Evolutionary conservation across 352 stramenopile genomes (phyloP).

Genomic region (Globisporangium polare): DNA sequence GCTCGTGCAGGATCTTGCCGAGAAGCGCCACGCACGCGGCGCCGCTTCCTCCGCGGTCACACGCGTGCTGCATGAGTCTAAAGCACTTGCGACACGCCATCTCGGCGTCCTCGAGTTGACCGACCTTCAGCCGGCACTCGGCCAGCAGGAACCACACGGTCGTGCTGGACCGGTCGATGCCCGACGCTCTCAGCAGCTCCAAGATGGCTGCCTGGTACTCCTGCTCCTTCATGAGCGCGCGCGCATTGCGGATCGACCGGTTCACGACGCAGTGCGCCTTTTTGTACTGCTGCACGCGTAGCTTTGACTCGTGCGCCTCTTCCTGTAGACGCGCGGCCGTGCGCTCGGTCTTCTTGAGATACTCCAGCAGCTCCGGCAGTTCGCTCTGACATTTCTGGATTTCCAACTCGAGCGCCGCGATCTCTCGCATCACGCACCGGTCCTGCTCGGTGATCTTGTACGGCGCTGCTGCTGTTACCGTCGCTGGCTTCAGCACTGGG

Average conservation of each 20-base stretch:
- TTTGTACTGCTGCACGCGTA: conserved; percentile 38
- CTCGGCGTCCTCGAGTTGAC: conserved; percentile 43
- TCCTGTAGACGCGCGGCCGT: conserved; percentile 22
- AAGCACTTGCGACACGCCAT: conserved; percentile 55
- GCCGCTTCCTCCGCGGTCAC: conserved; percentile 1
- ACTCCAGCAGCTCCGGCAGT: conserved; percentile 38
- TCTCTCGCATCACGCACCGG: conserved; percentile 32
- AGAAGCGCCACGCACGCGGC: conserved; percentile 42
- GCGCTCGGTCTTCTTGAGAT: conserved; percentile 30
- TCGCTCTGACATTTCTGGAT: conserved; percentile 49
- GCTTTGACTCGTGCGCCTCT: conserved; percentile 32
- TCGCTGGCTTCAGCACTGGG: neutral
- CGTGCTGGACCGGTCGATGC: conserved; percentile 47
- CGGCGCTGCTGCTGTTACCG: conserved; percentile 19
- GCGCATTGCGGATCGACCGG: conserved; percentile 35
- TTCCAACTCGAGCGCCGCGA: conserved; percentile 37
- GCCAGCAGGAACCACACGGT: conserved; percentile 53
- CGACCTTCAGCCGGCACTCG: conserved; percentile 45
- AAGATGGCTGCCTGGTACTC: conserved; percentile 63
- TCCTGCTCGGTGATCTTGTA: conserved; percentile 36
- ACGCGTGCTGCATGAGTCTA: conserved; percentile 24
- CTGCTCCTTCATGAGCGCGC: conserved; percentile 37
- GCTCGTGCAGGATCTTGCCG: conserved; percentile 46
- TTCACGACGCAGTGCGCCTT: conserved; percentile 40
- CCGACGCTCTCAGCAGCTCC: conserved; percentile 41